phyloP scores from a whole-genome alignment of 495 filamentous ascomycete species.

The Penicillium parvum region DNA sequence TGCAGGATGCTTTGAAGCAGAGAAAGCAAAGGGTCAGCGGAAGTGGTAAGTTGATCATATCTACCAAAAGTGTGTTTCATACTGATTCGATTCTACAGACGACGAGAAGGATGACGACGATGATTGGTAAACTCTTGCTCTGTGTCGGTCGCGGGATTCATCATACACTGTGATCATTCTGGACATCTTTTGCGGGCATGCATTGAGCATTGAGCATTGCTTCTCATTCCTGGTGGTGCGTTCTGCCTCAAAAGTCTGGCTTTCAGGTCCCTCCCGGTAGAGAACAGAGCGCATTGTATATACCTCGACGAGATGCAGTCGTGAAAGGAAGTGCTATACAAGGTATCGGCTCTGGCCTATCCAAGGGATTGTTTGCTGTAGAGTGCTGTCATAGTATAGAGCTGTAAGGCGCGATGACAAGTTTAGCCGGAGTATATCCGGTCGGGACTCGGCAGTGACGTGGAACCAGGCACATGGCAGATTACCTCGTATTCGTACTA shows the following conservation, averaged over 20 bases:
- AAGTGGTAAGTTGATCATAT: constrained; percentile 66
- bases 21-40: constrained; percentile 85
- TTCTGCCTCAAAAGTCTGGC: constrained; percentile 19
- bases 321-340: not conserved
- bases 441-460: too few species aligned
- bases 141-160: constrained; percentile 10
- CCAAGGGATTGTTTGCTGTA: too few species aligned
- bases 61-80: not conserved
- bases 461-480: too few species aligned
- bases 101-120: constrained; percentile 76
- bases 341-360: not conserved
- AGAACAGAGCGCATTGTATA: constrained; percentile 17
- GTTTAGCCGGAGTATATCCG: too few species aligned
- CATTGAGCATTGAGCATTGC: constrained; percentile 18
- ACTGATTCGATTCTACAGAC: constrained; percentile 48
- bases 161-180: constrained; percentile 19
- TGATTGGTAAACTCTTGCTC: constrained; percentile 53
- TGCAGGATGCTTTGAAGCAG: constrained; percentile 71
- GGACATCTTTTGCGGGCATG: constrained; percentile 18
- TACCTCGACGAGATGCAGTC: constrained; percentile 12
- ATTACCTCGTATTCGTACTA: too few species aligned
- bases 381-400: too few species aligned
- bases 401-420: too few species aligned
- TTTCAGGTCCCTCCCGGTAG: constrained; percentile 10
- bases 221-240: constrained; percentile 10